Evolutionary conservation across 1,284 basidiomycete species (phyloP).

Genomic region (Cystobasidiaceae sp.): DNA sequence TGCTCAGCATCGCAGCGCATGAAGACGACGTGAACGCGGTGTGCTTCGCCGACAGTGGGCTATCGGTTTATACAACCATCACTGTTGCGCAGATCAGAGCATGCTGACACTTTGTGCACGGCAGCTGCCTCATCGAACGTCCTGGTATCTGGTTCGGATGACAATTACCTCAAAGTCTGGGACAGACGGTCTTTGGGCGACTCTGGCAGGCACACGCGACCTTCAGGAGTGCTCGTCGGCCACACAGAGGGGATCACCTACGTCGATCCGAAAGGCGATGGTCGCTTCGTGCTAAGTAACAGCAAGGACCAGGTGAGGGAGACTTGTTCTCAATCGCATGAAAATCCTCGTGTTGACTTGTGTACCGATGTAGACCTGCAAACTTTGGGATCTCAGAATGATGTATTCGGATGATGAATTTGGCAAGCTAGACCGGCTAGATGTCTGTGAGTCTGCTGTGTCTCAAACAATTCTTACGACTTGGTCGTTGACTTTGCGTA

Average conservation of each 20-base stretch:
- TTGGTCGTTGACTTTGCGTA: too few relatives aligned
- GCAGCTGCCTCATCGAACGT: conserved; percentile 87
- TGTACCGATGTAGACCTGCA: conserved; percentile 53
- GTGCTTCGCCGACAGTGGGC: conserved; percentile 36
- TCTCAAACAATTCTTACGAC: too few relatives aligned
- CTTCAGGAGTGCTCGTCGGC: conserved; percentile 86
- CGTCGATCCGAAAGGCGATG: conserved; percentile 60
- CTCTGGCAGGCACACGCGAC: conserved; percentile 60
- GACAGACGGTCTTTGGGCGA: conserved; percentile 73
- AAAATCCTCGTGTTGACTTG: too few relatives aligned
- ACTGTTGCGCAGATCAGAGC: neutral
- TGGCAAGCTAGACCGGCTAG: conserved; percentile 48
- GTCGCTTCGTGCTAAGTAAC: conserved; percentile 92
- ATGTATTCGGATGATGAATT: conserved; percentile 74
- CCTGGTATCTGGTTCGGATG: conserved; percentile 88
- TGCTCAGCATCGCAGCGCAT: conserved; percentile 79
- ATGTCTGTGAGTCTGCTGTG: conserved; percentile 23
- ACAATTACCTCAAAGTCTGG: conserved; percentile 93
- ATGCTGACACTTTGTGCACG: too few relatives aligned
- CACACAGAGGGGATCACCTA: conserved; percentile 88
- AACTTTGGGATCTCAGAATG: conserved; percentile 90
- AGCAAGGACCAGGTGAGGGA: conserved; percentile 90
- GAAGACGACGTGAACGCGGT: conserved; percentile 82
- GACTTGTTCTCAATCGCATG: too few relatives aligned
- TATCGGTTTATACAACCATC: too few relatives aligned